These are phyloP conservation scores for Pleurotus platypus DNA, from an alignment of 768 basidiomycete genomes.

Conservation along the genomic window DNA sequence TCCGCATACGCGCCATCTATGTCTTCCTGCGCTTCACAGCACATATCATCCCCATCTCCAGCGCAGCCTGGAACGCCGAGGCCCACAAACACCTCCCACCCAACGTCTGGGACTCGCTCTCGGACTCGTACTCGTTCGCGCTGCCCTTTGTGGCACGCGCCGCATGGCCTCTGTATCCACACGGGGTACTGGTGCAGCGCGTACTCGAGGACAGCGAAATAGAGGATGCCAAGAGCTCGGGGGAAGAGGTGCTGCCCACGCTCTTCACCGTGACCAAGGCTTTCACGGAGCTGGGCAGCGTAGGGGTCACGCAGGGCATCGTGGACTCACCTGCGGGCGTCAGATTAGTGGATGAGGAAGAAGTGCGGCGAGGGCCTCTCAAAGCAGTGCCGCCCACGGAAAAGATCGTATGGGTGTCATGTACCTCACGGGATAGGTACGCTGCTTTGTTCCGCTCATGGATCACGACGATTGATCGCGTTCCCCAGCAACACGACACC, in stretches of 20 bases:
- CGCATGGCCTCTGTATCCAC: conserved; percentile 77
- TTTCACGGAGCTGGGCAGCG: conserved; percentile 68
- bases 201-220: conserved; percentile 65
- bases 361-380: conserved; percentile 45
- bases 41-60: conserved; percentile 52
- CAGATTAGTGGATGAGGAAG: conserved; percentile 51
- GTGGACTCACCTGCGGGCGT: conserved; percentile 36
- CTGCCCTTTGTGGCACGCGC: conserved; percentile 77
- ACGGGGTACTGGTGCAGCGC: conserved; percentile 78
- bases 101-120: conserved; percentile 1
- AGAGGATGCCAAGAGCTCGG: conserved; percentile 60
- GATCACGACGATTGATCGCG: no score
- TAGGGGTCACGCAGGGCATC: conserved; percentile 66
- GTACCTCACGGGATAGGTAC: conserved; percentile 15
- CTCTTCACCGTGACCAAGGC: conserved; percentile 78
- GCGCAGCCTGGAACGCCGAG: neutral
- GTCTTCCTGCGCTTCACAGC: conserved; percentile 75
- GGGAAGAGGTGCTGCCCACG: conserved; percentile 71
- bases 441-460: no score
- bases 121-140: conserved; percentile 56
- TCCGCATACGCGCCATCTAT: conserved; percentile 59
- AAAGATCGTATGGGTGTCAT: conserved; percentile 60
- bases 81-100: neutral
- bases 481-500: no score
- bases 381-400: conserved; percentile 60